Evolutionary conservation across 495 filamentous ascomycete species (phyloP).

Genomic region (Aspergillus sclerotioniger): DNA sequence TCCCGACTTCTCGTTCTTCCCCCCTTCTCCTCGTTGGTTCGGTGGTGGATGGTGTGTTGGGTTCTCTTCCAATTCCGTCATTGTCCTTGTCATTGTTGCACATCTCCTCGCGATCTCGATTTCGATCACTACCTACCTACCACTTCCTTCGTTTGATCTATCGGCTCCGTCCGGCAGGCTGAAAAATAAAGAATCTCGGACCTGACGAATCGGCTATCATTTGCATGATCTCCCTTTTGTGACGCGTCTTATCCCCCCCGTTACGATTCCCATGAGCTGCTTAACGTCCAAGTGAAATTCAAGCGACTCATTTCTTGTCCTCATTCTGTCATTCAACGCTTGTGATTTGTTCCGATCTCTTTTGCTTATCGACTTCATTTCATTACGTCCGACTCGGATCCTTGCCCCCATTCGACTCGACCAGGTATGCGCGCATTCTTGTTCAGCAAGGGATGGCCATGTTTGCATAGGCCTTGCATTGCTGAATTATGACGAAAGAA

Average conservation of each 20-base stretch:
- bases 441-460: slow-evolving; percentile 20
- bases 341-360: slow-evolving; percentile 4
- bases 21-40: slow-evolving; percentile 19
- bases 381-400: background rate
- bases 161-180: too few species aligned
- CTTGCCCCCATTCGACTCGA: background rate
- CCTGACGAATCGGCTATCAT: slow-evolving; percentile 21
- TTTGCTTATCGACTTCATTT: slow-evolving; percentile 10
- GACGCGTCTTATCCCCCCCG: slow-evolving; percentile 19
- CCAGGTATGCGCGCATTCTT: slow-evolving; percentile 22
- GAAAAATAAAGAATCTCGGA: slow-evolving; percentile 8
- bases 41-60: slow-evolving; percentile 16
- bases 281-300: slow-evolving; percentile 10
- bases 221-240: slow-evolving; percentile 23
- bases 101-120: background rate
- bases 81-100: slow-evolving; percentile 11
- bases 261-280: slow-evolving; percentile 36
- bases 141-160: slow-evolving; percentile 31
- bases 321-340: background rate
- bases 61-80: slow-evolving; percentile 8
- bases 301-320: background rate
- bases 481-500: slow-evolving; percentile 13
- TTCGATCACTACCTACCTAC: too few species aligned
- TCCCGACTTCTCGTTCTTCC: slow-evolving; percentile 10
- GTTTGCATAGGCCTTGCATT: slow-evolving; percentile 6